Conservation (phyloP, 495 filamentous ascomycete genomes). For the Penicillium tannophilum region DNA sequence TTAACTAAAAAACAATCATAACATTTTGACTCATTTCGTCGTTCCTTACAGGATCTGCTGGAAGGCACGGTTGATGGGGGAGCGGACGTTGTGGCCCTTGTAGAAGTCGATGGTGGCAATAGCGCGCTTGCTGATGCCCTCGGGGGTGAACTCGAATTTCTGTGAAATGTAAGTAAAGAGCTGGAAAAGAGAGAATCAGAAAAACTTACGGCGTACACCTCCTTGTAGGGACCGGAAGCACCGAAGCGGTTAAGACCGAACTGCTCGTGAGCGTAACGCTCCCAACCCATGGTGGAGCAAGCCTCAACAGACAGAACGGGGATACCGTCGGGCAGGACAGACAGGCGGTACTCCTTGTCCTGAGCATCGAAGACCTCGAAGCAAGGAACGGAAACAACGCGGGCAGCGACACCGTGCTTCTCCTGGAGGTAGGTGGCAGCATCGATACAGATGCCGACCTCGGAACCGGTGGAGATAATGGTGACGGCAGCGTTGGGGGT, state of each 20-base stretch:
- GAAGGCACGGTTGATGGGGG: conserved; percentile 86
- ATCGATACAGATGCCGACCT: conserved; percentile 92
- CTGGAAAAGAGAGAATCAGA: background rate
- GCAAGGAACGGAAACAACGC: conserved; percentile 95
- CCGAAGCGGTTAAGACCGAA: conserved; percentile 99
- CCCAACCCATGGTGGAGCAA: conserved; percentile 93
- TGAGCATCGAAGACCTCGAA: conserved; percentile 97
- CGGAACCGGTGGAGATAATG: conserved; percentile 91
- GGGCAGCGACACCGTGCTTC: conserved; percentile 82
- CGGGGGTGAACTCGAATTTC: conserved; percentile 99
- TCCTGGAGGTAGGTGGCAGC: conserved; percentile 88
- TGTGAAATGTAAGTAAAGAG: conserved; percentile 35
- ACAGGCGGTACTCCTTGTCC: conserved; percentile 88
- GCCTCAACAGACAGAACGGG: conserved; percentile 92
- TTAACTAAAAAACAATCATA: conserved; percentile 32
- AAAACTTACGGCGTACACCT: conserved; percentile 85
- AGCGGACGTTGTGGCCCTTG: conserved; percentile 88
- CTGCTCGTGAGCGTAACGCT: conserved; percentile 98
- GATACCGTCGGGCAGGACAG: conserved; percentile 90
- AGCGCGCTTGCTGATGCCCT: conserved; percentile 94
- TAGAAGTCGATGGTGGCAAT: conserved; percentile 91
- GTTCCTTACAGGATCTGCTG: conserved; percentile 49
- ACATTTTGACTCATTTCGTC: conserved; percentile 29
- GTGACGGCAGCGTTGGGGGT: conserved; percentile 83
- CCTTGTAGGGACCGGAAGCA: conserved; percentile 94